Evolutionary conservation across 345 rosid species (phyloP).

Genomic region (Reutealis trisperma): DNA sequence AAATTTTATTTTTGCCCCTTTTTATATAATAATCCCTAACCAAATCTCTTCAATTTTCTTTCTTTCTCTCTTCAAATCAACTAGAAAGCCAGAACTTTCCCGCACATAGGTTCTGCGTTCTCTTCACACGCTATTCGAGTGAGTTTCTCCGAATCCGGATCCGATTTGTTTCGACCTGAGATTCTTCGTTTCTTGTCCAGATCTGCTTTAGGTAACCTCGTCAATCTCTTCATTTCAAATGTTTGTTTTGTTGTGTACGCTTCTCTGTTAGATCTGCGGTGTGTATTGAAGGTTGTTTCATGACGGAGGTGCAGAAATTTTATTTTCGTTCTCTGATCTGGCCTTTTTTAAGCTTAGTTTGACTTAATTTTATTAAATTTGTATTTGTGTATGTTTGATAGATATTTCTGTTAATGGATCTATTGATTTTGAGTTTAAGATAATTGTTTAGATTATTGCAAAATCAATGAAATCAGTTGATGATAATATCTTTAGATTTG

Average conservation of each 20-base stretch:
- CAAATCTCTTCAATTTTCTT: too few species aligned
- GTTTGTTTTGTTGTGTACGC: not conserved
- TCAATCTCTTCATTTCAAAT: not conserved
- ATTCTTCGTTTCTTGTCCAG: constrained; percentile 10
- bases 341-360: not conserved
- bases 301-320: not conserved
- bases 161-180: not conserved
- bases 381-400: not conserved
- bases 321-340: not conserved
- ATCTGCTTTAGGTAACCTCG: constrained; percentile 21
- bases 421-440: not conserved
- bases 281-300: not conserved
- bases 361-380: not conserved
- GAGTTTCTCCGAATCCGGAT: constrained; percentile 9
- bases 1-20: too few species aligned
- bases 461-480: not conserved
- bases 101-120: not conserved
- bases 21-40: too few species aligned
- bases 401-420: constrained; percentile 7
- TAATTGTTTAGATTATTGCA: not conserved
- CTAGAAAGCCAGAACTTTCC: not conserved
- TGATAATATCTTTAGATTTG: not conserved
- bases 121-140: not conserved
- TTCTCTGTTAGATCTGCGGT: not conserved
- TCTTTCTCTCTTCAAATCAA: not conserved